Evolutionary conservation across 2,329 filamentous ascomycete genomes (phyloP), one percentile per base, ranked within the genome.

Genomic region (Xylariales sp.): DNA sequence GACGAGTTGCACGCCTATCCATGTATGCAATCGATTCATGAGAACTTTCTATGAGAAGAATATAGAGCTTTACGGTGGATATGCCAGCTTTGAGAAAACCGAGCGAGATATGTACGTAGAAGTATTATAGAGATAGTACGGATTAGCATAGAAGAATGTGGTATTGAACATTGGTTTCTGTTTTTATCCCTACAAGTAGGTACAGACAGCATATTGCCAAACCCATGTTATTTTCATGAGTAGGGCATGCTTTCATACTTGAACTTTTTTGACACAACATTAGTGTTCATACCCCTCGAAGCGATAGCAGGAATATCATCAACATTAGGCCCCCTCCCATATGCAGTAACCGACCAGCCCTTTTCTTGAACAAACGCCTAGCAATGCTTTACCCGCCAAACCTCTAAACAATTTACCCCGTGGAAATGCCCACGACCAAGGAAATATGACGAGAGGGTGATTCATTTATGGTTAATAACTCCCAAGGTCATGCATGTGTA

Each of bases 351-450:
- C 18, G 16, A 54, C 59, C 12, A 48, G 8, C 32, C 23, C 14
- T 43, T 68, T 65, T 62, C 48, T 46, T 34, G 10, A 39, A 32
- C 28, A 50, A 66, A 70, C 68, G 68, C 68, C 68, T 54, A 39
- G 41, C 62, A 61, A 69, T 70, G 62, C 66, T 57, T 56, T 45
- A 64, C 8, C 34, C 56, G 32, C 41, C 59, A 45, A 53, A 56
- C 23, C 28, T 34, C 23, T 18, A 32, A 16, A 23, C 9, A n/a
- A 7, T 3, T 16, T 32, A 7, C 48, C 30, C 39, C 43, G 30
- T 56, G 6, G 12, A 2, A 30, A 32, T 45, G 32, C 7, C 39
- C 1, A 14, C 23, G 30, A 52, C 32, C 8, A 18, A n/a, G 10
- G 10, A 12, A 36, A 58, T 12, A 12, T 16, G n/a, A 5, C n/a